Conservation (phyloP, 257 asterid genomes). For the Nicotiana paniculata region DNA sequence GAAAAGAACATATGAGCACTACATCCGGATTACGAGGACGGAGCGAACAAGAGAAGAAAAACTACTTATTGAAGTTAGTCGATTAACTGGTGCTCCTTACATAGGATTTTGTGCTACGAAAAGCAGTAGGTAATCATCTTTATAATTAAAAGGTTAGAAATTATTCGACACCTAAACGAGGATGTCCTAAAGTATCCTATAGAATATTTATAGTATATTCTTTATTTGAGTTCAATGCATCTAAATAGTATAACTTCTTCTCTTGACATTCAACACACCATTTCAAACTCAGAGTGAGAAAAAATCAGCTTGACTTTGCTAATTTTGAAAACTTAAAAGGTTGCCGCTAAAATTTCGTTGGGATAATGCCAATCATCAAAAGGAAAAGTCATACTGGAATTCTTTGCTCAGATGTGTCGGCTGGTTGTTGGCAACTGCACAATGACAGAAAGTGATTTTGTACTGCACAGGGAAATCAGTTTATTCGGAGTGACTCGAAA, state of each 20-base stretch:
- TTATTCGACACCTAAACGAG: background rate
- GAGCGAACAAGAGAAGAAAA: background rate
- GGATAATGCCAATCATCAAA: background rate
- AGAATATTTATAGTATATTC: background rate
- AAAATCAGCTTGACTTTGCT: background rate
- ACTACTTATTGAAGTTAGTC: background rate
- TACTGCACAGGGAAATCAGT: background rate
- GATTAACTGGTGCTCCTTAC: background rate
- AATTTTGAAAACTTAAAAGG: background rate
- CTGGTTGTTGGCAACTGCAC: background rate
- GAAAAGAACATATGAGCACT: background rate
- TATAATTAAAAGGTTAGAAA: background rate
- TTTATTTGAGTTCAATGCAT: background rate
- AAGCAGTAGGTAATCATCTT: background rate
- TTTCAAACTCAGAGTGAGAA: background rate
- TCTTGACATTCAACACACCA: background rate
- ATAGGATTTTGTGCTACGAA: background rate
- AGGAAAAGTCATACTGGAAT: background rate
- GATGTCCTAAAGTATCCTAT: background rate
- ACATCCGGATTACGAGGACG: background rate
- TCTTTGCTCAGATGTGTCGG: background rate
- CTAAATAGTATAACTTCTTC: background rate
- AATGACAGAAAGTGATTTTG: background rate
- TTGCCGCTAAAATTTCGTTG: background rate
- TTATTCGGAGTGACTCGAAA: background rate